These are phyloP conservation scores for Diaporthe sp. DNA, from an alignment of 2,329 filamentous ascomycete species.

Conservation along the genomic window DNA sequence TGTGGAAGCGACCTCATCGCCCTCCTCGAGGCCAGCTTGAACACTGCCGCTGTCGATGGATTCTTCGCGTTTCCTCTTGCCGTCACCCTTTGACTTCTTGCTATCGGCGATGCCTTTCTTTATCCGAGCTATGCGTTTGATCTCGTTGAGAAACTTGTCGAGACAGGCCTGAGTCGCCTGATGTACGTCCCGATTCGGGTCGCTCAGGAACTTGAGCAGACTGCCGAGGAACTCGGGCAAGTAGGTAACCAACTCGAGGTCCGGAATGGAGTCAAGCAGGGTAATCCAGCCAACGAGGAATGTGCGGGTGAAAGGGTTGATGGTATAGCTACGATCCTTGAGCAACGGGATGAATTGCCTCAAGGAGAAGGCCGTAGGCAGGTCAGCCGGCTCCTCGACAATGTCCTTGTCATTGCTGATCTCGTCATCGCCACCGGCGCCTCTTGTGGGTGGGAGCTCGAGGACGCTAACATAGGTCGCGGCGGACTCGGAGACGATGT, in stretches of 20 bases:
- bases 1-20: conserved; percentile 70
- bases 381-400: conserved; percentile 57
- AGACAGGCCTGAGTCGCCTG: conserved; percentile 90
- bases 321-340: conserved; percentile 92
- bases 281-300: conserved; percentile 98
- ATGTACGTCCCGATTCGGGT: conserved; percentile 93
- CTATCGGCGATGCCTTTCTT: conserved; percentile 94
- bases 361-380: conserved; percentile 92
- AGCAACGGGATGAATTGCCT: conserved; percentile 91
- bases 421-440: conserved; percentile 59
- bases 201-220: conserved; percentile 90
- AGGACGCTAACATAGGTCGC: conserved; percentile 94
- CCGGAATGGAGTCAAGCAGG: conserved; percentile 93
- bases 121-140: conserved; percentile 91
- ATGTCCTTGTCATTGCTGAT: conserved; percentile 61
- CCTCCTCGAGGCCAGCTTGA: conserved; percentile 69
- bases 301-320: conserved; percentile 93
- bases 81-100: conserved; percentile 76
- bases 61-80: conserved; percentile 76
- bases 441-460: conserved; percentile 63
- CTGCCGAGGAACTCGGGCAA: conserved; percentile 92
- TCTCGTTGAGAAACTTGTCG: conserved; percentile 91
- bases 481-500: conserved; percentile 95
- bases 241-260: conserved; percentile 93
- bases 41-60: conserved; percentile 77